These are phyloP conservation scores for Colletotrichum navitas DNA, from an alignment of 2,329 filamentous ascomycete genomes.

Conservation along the genomic window DNA sequence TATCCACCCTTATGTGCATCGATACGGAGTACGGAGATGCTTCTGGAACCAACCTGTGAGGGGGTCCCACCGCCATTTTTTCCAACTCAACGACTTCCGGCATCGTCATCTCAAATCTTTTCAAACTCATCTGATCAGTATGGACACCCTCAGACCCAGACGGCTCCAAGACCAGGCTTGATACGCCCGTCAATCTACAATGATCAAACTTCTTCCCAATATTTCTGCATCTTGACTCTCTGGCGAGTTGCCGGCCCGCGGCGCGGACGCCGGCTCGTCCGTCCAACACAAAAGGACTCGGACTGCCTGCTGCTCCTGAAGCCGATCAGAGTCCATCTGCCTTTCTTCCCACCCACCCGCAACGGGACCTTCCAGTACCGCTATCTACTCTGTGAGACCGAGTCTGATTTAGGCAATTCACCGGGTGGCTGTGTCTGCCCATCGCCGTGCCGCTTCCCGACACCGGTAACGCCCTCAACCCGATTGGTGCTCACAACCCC, in stretches of 20 bases:
- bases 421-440: conserved; percentile 23
- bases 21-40: too few relatives aligned
- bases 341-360: neutral
- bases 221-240: neutral
- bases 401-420: conserved; percentile 31
- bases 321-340: conserved; percentile 4
- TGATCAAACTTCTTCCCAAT: neutral
- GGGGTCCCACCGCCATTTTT: neutral
- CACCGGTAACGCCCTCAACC: neutral
- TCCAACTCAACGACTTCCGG: neutral
- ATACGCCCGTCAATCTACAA: conserved; percentile 6
- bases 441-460: conserved; percentile 19
- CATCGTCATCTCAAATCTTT: conserved; percentile 16
- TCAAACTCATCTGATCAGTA: conserved; percentile 25
- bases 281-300: conserved; percentile 11
- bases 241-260: neutral
- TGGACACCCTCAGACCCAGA: conserved; percentile 11
- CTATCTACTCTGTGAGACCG: conserved; percentile 8
- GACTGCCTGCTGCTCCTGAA: too few relatives aligned
- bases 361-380: neutral
- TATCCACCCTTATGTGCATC: neutral
- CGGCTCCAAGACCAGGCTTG: conserved; percentile 27
- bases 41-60: neutral
- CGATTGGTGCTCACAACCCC: neutral
- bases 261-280: conserved; percentile 26